Conservation (phyloP, 192 early-diverging fungal genomes). For the Nowakowskiella sp. region DNA sequence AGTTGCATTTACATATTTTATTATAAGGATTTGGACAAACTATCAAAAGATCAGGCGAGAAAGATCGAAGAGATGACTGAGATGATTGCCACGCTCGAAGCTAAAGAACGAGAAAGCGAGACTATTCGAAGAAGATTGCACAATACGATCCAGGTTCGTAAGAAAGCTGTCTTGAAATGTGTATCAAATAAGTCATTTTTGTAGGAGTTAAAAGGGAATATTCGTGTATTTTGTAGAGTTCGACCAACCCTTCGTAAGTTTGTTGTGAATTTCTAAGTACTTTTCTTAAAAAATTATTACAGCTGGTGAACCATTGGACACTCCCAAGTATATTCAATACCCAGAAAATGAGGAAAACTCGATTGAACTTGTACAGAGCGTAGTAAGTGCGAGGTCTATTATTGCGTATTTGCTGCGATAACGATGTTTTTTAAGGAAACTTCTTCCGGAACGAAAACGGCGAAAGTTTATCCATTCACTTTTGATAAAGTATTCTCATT, state of each 20-base stretch:
- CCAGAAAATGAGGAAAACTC: slow-evolving; percentile 54
- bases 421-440: slow-evolving; percentile 13
- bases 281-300: slow-evolving; percentile 8
- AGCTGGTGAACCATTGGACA: slow-evolving; percentile 17
- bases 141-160: slow-evolving; percentile 68
- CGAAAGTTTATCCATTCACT: slow-evolving; percentile 64
- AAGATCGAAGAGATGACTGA: slow-evolving; percentile 36
- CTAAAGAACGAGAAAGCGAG: slow-evolving; percentile 66
- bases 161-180: background rate
- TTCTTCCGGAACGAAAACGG: slow-evolving; percentile 43
- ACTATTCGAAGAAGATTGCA: slow-evolving; percentile 72
- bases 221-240: slow-evolving; percentile 92
- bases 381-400: slow-evolving; percentile 17
- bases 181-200: slow-evolving; percentile 1
- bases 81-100: slow-evolving; percentile 43
- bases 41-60: slow-evolving; percentile 13
- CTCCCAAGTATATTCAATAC: slow-evolving; percentile 41
- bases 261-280: background rate
- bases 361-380: slow-evolving; percentile 65
- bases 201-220: slow-evolving; percentile 90
- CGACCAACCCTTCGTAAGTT: slow-evolving; percentile 56
- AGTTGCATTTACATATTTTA: background rate
- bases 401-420: slow-evolving; percentile 9
- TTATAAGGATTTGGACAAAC: background rate
- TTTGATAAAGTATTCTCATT: slow-evolving; percentile 57